Conservation (phyloP, 1,284 basidiomycete genomes). For the Pisolithus thermaeus region DNA sequence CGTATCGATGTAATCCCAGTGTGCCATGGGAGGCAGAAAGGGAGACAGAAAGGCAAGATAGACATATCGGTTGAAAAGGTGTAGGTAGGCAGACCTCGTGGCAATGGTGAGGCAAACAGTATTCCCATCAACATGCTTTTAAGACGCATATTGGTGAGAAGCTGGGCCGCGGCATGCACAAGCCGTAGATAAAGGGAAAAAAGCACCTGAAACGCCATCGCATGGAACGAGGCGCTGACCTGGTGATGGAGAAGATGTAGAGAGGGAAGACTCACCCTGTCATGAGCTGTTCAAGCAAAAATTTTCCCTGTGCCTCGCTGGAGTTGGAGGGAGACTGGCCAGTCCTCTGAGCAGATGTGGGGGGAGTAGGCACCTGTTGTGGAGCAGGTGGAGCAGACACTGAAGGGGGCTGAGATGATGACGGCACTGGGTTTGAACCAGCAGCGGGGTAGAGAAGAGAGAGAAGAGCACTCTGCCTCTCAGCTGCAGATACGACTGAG, state of each 20-base stretch:
- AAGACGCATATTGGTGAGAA: not conserved
- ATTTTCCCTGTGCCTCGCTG: conserved; percentile 64
- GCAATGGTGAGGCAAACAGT: conserved; percentile 17
- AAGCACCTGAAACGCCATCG: not conserved
- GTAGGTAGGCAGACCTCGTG: conserved; percentile 20
- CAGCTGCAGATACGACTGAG: conserved; percentile 41
- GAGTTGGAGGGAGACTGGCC: conserved; percentile 46
- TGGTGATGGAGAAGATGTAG: not conserved
- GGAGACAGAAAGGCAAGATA: not conserved
- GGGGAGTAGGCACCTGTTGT: conserved; percentile 64
- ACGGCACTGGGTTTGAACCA: conserved; percentile 20
- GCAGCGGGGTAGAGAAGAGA: conserved; percentile 55
- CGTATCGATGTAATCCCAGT: conserved; percentile 26
- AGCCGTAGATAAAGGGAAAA: not conserved
- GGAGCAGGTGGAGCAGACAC: conserved; percentile 30
- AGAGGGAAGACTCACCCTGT: conserved; percentile 50
- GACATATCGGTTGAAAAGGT: conserved; percentile 18
- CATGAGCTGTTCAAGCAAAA: conserved; percentile 74
- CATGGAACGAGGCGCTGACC: not conserved
- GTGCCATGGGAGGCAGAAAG: conserved; percentile 20
- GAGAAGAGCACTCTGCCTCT: conserved; percentile 67
- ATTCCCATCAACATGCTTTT: conserved; percentile 7
- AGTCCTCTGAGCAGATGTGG: conserved; percentile 50
- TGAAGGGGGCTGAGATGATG: conserved; percentile 21
- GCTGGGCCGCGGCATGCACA: not conserved